These are phyloP conservation scores for Sarocladium strictum DNA, from an alignment of 2,329 filamentous ascomycete genomes.

Conservation along the genomic window DNA sequence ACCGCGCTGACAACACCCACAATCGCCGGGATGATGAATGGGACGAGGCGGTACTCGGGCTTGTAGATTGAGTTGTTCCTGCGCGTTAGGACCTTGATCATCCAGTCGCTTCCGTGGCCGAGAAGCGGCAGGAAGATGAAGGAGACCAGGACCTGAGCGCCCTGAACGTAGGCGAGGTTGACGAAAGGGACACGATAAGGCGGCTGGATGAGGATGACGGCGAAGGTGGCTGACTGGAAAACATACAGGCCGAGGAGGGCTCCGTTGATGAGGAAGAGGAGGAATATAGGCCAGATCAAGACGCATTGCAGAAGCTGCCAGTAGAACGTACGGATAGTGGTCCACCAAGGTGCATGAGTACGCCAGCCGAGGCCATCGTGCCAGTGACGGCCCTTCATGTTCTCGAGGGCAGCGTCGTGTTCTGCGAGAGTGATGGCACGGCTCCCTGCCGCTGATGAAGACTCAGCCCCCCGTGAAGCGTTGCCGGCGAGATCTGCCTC, in stretches of 20 bases:
- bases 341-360: constrained; percentile 14
- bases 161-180: constrained; percentile 16
- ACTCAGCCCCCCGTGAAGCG: no score
- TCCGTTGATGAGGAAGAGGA: constrained; percentile 19
- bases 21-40: neutral
- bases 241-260: constrained; percentile 19
- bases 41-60: neutral
- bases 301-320: constrained; percentile 14
- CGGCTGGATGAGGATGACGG: constrained; percentile 14
- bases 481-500: neutral
- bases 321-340: constrained; percentile 13
- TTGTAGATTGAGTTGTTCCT: no score
- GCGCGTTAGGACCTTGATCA: no score
- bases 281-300: constrained; percentile 16
- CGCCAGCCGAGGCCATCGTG: constrained; percentile 11
- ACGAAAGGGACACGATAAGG: constrained; percentile 14
- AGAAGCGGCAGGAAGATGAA: constrained; percentile 15
- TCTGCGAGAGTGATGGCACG: neutral
- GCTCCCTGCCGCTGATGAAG: neutral
- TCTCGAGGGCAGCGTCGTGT: no score
- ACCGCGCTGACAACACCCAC: constrained; percentile 6
- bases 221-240: constrained; percentile 18
- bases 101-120: constrained; percentile 16
- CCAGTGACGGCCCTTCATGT: no score
- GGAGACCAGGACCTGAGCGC: constrained; percentile 16